Evolutionary conservation across 148 eudicot genomes (phyloP), one percentile per base, ranked within the genome.

Genomic region (Amaranthus cruentus): DNA sequence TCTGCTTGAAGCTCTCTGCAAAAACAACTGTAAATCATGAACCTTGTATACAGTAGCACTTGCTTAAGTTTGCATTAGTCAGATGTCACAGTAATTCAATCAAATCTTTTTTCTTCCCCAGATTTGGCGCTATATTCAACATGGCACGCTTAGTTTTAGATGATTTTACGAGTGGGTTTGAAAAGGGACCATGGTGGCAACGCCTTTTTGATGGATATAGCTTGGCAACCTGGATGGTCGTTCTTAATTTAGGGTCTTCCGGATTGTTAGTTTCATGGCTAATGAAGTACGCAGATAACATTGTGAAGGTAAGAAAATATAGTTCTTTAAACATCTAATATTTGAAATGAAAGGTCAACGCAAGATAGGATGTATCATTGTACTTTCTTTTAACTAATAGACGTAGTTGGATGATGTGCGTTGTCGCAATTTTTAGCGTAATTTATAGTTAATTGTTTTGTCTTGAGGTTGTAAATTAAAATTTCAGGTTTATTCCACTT

Each of bases 281-380:
- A 56, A 95, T 95, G 99, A 95, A 95, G 85, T 87, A 92, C 84
- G 97, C 99, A 1, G 99, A 95, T 83, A 92, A 92, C 69, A 90
- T 90, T 68, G 91, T 92, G 49, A 92, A 92, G 97, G 97, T 92
- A 82, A 77, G 7, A 60, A 28, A 28, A 9, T n/a, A 61, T 7
- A 9, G 2, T 44, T 64, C 50, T 43, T 64, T 13, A 9, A 13
- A 64, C 10, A 64, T 5, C 18, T 44, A 28, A 38, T 47, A 4
- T 13, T 64, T 51, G 12, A 48, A 47, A 11, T 54, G 38, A 15
- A 48, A 48, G 54, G 7, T 48, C 9, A 2, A 47, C 14, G 9
- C 9, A 47, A 15, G 46, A 51, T 67, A 54, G 10, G 28, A 0
- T 43, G n/a, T 55, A 6, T 13, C 11, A 5, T 55, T 44, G 6